Percentiles rank a stretch among this genome's conserved stretches.
Evolutionary conservation across 2,329 filamentous ascomycete species (phyloP).

Genomic region (Aspergillus nomiae): DNA sequence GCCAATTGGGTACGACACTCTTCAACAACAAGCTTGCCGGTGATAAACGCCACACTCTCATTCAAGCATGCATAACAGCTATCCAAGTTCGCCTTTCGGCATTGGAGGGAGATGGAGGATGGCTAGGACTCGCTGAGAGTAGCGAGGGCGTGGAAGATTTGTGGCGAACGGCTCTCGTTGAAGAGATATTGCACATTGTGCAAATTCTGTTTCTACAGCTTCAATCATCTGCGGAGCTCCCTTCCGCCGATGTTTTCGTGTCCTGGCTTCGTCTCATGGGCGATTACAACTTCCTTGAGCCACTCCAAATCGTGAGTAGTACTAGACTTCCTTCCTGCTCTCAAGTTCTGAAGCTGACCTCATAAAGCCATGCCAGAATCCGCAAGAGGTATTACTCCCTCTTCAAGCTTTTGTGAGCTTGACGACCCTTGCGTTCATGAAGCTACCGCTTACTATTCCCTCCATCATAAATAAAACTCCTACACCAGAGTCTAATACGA

Average conservation of each 20-base stretch:
- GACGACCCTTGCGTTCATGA: constrained; percentile 72
- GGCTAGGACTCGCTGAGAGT: constrained; percentile 51
- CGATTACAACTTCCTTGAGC: constrained; percentile 69
- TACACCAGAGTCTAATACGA: constrained; percentile 29
- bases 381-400: constrained; percentile 49
- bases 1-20: constrained; percentile 31
- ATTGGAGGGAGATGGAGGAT: constrained; percentile 42
- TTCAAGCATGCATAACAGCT: constrained; percentile 38
- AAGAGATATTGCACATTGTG: constrained; percentile 73
- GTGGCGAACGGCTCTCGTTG: constrained; percentile 65
- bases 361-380: constrained; percentile 41
- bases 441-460: constrained; percentile 63
- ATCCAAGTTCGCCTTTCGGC: constrained; percentile 35
- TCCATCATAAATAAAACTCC: constrained; percentile 45
- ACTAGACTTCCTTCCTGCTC: constrained; percentile 8
- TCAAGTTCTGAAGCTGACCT: constrained; percentile 18
- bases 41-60: constrained; percentile 27
- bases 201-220: constrained; percentile 72
- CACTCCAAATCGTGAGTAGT: constrained; percentile 58
- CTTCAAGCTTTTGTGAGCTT: constrained; percentile 70
- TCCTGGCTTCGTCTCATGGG: constrained; percentile 77
- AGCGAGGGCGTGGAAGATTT: constrained; percentile 60
- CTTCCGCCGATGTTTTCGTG: constrained; percentile 60
- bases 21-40: constrained; percentile 33
- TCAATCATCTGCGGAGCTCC: constrained; percentile 60